Evolutionary conservation across 1,284 basidiomycete genomes (phyloP).

Genomic region (Kalmanozyma brasiliensis): DNA sequence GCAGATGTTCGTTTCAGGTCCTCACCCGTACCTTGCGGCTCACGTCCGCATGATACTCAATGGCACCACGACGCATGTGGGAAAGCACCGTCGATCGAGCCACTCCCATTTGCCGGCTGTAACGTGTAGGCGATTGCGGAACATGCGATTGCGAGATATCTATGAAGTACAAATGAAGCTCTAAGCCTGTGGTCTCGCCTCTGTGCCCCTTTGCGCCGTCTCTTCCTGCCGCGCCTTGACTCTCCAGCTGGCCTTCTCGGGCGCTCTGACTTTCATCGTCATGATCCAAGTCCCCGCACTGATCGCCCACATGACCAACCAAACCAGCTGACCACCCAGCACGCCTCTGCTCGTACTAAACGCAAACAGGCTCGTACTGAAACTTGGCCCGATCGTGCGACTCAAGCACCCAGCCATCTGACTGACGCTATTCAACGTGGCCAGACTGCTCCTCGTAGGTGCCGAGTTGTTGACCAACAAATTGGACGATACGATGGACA

Average conservation of each 20-base stretch:
- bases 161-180: too few relatives aligned
- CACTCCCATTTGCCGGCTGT: too few relatives aligned
- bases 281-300: constrained; percentile 17
- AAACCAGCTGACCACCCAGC: constrained; percentile 41
- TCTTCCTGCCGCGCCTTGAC: constrained; percentile 4
- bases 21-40: too few relatives aligned
- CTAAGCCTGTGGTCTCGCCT: too few relatives aligned
- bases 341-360: constrained; percentile 29
- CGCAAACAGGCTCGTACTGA: constrained; percentile 50
- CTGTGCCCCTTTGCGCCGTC: too few relatives aligned
- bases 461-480: constrained; percentile 53
- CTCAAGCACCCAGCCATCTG: constrained; percentile 47
- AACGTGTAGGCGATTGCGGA: too few relatives aligned
- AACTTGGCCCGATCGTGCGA: constrained; percentile 44
- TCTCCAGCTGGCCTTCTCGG: constrained; percentile 29
- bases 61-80: too few relatives aligned
- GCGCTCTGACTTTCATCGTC: constrained; percentile 24
- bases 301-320: constrained; percentile 39
- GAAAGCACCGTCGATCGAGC: too few relatives aligned
- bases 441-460: constrained; percentile 28
- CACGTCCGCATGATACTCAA: too few relatives aligned
- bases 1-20: too few relatives aligned
- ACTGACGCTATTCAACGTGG: constrained; percentile 50
- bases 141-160: too few relatives aligned
- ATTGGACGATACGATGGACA: constrained; percentile 51